A percentile compares a stretch with the other conserved stretches of the same genome.
Conservation (phyloP, 345 rosid genomes). For the Mangifera indica region DNA sequence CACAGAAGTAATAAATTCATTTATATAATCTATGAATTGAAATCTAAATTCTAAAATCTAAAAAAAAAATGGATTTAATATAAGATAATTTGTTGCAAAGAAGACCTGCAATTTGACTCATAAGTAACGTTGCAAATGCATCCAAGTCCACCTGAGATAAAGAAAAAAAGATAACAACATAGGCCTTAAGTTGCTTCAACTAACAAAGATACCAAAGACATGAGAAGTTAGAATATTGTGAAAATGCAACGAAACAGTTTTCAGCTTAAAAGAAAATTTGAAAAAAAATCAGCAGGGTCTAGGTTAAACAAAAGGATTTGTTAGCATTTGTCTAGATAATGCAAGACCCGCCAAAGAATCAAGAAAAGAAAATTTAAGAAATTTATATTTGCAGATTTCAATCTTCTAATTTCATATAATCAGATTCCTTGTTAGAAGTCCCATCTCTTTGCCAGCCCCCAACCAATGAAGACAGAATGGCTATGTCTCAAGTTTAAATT, state of each 20-base stretch:
- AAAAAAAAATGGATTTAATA: not conserved
- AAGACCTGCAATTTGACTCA: slow-evolving; percentile 84
- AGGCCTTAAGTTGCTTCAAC: not conserved
- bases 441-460: not conserved
- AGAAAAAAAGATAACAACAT: slow-evolving; percentile 14
- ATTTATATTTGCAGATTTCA: not conserved
- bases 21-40: slow-evolving; percentile 10
- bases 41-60: slow-evolving; percentile 5
- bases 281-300: not conserved
- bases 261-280: not conserved
- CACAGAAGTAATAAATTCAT: slow-evolving; percentile 6
- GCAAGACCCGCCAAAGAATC: not conserved
- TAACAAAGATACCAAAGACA: not conserved
- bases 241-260: not conserved
- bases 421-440: not conserved
- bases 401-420: not conserved
- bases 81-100: slow-evolving; percentile 13
- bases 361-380: not conserved
- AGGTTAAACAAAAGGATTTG: not conserved
- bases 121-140: slow-evolving; percentile 85
- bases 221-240: not conserved
- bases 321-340: not conserved
- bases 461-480: slow-evolving; percentile 3
- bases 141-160: slow-evolving; percentile 66
- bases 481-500: not conserved